phyloP scores from a whole-genome alignment of 495 filamentous ascomycete species.

The Hypoxylon fuscum region DNA sequence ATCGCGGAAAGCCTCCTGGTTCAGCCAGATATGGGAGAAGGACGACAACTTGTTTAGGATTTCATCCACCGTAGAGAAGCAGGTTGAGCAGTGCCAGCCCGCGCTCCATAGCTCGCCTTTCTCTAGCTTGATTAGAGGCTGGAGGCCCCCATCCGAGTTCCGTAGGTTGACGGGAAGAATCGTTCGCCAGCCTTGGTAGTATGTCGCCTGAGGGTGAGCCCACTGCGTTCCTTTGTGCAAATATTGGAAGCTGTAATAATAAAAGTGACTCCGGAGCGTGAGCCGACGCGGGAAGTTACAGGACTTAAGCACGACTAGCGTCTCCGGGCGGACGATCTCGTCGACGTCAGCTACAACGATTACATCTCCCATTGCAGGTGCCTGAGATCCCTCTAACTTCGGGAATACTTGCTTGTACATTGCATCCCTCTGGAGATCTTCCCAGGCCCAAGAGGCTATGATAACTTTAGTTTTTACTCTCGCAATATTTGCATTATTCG shows the following conservation, averaged over 20 bases:
- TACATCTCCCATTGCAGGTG: constrained; percentile 50
- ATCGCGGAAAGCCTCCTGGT: constrained; percentile 53
- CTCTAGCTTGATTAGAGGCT: constrained; percentile 45
- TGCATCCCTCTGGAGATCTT: constrained; percentile 62
- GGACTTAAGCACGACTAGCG: constrained; percentile 53
- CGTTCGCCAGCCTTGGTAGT: constrained; percentile 58
- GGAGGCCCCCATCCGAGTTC: constrained; percentile 50
- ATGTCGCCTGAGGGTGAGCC: constrained; percentile 65
- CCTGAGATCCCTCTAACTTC: constrained; percentile 42
- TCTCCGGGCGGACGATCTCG: constrained; percentile 60
- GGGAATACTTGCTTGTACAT: constrained; percentile 61
- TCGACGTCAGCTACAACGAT: constrained; percentile 61
- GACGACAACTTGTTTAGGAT: constrained; percentile 61
- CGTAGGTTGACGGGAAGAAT: constrained; percentile 60
- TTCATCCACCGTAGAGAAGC: constrained; percentile 60
- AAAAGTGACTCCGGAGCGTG: constrained; percentile 62
- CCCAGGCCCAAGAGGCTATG: constrained; percentile 56
- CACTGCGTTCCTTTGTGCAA: constrained; percentile 60
- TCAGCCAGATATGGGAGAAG: constrained; percentile 60
- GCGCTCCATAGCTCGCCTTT: constrained; percentile 56
- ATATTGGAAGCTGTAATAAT: constrained; percentile 67
- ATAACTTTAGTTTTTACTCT: too few species aligned
- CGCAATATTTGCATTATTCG: too few species aligned
- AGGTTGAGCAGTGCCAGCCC: constrained; percentile 65
- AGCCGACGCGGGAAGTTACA: constrained; percentile 62